Conservation (phyloP, 2,329 filamentous ascomycete species). For the Fusarium kyushuense region DNA sequence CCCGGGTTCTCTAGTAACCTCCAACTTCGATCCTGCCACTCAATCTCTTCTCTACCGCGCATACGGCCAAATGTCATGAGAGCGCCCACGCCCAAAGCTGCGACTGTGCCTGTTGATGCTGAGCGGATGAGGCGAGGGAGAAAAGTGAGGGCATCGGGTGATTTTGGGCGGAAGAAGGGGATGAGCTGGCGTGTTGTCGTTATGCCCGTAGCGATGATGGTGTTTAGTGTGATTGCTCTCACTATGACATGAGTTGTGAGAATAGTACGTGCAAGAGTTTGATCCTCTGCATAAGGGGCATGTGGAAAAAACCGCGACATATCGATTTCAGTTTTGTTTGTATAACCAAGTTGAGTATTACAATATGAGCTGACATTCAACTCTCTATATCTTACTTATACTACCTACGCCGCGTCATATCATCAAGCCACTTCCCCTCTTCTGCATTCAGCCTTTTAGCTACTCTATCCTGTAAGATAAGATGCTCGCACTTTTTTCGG, state of each 20-base stretch:
- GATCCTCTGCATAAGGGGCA: slow-evolving; percentile 71
- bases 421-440: slow-evolving; percentile 31
- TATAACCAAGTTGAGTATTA: background rate
- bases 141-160: slow-evolving; percentile 47
- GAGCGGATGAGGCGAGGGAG: slow-evolving; percentile 57
- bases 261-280: slow-evolving; percentile 65
- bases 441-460: slow-evolving; percentile 14
- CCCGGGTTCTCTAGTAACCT: slow-evolving; percentile 68
- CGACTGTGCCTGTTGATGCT: slow-evolving; percentile 59
- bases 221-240: slow-evolving; percentile 65
- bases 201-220: slow-evolving; percentile 60
- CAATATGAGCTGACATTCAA: slow-evolving; percentile 1
- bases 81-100: slow-evolving; percentile 59
- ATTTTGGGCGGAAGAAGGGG: slow-evolving; percentile 48
- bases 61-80: slow-evolving; percentile 63
- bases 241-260: slow-evolving; percentile 70
- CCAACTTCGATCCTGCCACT: slow-evolving; percentile 75
- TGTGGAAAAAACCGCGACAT: slow-evolving; percentile 70
- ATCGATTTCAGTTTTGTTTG: slow-evolving; percentile 16
- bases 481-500: slow-evolving; percentile 18
- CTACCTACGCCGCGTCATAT: slow-evolving; percentile 28
- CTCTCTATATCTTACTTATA: slow-evolving; percentile 16
- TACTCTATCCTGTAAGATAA: background rate
- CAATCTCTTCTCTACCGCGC: slow-evolving; percentile 67
- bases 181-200: slow-evolving; percentile 51